Conservation (phyloP, 1,284 basidiomycete genomes). For the Golubevia sp. region DNA sequence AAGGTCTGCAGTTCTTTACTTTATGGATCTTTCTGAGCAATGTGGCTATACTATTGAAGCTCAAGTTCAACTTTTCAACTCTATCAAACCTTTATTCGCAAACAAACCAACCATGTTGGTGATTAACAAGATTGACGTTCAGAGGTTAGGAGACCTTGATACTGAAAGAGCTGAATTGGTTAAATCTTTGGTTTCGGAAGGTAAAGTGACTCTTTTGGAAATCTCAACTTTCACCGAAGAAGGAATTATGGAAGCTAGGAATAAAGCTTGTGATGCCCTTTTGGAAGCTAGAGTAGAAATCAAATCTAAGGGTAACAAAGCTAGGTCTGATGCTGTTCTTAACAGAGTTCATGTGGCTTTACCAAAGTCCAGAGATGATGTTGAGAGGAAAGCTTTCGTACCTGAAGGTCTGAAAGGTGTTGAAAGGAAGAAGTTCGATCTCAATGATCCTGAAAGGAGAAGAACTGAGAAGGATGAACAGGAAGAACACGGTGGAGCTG, state of each 20-base stretch:
- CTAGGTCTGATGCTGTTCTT: conserved; percentile 27
- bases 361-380: conserved; percentile 51
- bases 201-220: conserved; percentile 48
- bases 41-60: conserved; percentile 60
- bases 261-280: conserved; percentile 53
- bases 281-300: conserved; percentile 51
- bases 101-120: conserved; percentile 60
- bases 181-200: conserved; percentile 37
- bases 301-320: conserved; percentile 56
- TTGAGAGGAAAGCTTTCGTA: conserved; percentile 45
- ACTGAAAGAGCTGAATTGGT: conserved; percentile 43
- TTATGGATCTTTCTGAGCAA: conserved; percentile 61
- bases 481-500: conserved; percentile 57
- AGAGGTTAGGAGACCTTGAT: conserved; percentile 44
- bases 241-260: conserved; percentile 55
- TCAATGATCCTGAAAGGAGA: conserved; percentile 45
- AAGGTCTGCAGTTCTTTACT: conserved; percentile 57
- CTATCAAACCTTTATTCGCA: conserved; percentile 60
- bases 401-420: conserved; percentile 21
- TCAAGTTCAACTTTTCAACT: conserved; percentile 59
- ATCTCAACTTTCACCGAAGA: conserved; percentile 60
- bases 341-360: conserved; percentile 57
- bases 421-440: conserved; percentile 44
- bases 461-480: conserved; percentile 54
- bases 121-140: conserved; percentile 58